Evolutionary conservation across 495 filamentous ascomycete species (phyloP).

Genomic region (Trichoderma asperelloides): DNA sequence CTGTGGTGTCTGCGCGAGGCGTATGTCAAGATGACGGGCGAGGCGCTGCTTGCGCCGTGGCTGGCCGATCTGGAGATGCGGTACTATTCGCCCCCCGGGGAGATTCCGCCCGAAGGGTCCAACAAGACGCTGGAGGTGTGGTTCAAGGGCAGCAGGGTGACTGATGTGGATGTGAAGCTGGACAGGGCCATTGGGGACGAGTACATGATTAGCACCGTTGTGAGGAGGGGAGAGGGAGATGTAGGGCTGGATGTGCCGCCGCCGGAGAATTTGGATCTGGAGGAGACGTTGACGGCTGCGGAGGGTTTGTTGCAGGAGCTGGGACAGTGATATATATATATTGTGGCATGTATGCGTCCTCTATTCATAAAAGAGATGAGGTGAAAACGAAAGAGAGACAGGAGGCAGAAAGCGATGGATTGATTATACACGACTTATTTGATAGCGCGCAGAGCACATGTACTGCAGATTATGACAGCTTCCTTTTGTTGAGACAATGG

Average conservation of each 20-base stretch:
- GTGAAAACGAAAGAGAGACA: too few relatives aligned
- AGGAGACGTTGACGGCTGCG: conserved; percentile 2
- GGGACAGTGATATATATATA: neutral
- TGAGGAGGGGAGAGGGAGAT: conserved; percentile 19
- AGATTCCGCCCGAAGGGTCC: conserved; percentile 13
- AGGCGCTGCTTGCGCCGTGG: conserved; percentile 77
- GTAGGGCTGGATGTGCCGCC: neutral
- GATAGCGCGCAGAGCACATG: too few relatives aligned
- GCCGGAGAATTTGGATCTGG: conserved; percentile 5
- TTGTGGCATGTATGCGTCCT: too few relatives aligned
- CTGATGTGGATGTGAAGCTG: conserved; percentile 37
- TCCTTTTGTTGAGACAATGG: too few relatives aligned
- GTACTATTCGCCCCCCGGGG: conserved; percentile 24
- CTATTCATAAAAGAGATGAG: too few relatives aligned
- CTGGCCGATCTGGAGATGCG: conserved; percentile 45
- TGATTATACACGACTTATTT: too few relatives aligned
- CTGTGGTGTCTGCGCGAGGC: conserved; percentile 87
- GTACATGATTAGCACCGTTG: conserved; percentile 39
- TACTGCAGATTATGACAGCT: too few relatives aligned
- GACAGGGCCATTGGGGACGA: conserved; percentile 29
- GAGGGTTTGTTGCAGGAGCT: neutral
- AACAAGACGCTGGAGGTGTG: conserved; percentile 27
- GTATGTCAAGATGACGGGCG: conserved; percentile 89
- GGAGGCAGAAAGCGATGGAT: too few relatives aligned
- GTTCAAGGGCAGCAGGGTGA: conserved; percentile 28